These are phyloP conservation scores for Dillenia suffruticosa DNA, from an alignment of 164 flowering plant genomes.

Conservation along the genomic window DNA sequence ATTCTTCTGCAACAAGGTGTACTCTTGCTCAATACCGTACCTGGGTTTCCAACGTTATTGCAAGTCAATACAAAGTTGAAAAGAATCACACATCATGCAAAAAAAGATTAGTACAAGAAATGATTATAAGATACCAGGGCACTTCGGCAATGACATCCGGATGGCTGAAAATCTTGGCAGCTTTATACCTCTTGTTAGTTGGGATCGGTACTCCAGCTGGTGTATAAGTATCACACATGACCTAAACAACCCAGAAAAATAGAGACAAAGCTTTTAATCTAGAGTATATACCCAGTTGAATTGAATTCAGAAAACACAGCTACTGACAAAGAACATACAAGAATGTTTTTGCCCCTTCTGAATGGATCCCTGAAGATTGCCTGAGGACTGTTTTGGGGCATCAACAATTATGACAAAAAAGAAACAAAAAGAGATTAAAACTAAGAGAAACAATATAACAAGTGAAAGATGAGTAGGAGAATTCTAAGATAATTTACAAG, in stretches of 20 bases:
- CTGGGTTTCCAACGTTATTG: conserved; percentile 8
- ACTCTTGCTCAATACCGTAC: conserved; percentile 34
- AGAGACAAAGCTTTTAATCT: neutral
- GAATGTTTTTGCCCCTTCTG: conserved; percentile 51
- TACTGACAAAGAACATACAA: conserved; percentile 24
- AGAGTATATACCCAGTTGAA: no score
- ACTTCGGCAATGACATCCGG: conserved; percentile 11
- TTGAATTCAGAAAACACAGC: neutral
- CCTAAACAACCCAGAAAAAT: conserved; percentile 1
- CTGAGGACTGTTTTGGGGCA: conserved; percentile 33
- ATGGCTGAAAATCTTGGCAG: conserved; percentile 11
- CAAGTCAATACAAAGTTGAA: neutral
- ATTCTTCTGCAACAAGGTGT: conserved; percentile 10
- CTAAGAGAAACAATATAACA: no score
- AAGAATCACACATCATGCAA: neutral
- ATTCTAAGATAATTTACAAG: no score
- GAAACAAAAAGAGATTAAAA: no score
- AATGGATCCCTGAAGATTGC: conserved; percentile 60
- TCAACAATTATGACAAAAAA: neutral
- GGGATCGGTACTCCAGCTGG: conserved; percentile 8
- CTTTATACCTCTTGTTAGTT: conserved; percentile 10
- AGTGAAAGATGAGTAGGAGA: no score
- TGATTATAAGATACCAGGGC: conserved; percentile 1
- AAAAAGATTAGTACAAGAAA: neutral
- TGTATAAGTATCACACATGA: conserved; percentile 14